phyloP scores from a whole-genome alignment of 202 grass and related monocot species.

The Digitaria exilis region DNA sequence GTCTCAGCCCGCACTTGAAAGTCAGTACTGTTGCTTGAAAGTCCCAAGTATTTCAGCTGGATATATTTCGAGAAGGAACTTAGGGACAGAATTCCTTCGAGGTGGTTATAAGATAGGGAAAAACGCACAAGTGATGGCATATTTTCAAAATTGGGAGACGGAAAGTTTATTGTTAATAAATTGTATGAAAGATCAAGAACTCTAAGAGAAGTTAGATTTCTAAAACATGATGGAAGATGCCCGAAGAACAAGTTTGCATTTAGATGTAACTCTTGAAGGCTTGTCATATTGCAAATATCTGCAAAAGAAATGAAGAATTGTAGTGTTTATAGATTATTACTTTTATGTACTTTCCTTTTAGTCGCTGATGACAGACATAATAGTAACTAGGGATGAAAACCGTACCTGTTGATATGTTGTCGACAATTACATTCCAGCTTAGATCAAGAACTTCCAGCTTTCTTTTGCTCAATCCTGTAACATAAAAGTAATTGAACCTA shows the following conservation, averaged over 20 bases:
- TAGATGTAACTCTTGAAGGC: slow-evolving; percentile 30
- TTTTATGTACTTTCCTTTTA: neutral
- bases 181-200: slow-evolving; percentile 1
- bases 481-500: neutral
- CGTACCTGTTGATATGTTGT: neutral
- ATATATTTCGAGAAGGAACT: slow-evolving; percentile 10
- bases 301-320: neutral
- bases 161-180: too few relatives aligned
- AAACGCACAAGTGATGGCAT: neutral
- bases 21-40: neutral
- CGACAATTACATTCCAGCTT: neutral
- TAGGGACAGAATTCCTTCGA: slow-evolving; percentile 13
- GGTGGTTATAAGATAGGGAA: neutral
- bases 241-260: neutral
- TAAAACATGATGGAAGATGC: slow-evolving; percentile 18
- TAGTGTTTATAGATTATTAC: neutral
- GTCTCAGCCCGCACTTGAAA: slow-evolving; percentile 28
- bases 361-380: too few relatives aligned
- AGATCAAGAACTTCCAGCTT: neutral
- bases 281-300: slow-evolving; percentile 33
- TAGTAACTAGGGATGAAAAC: too few relatives aligned
- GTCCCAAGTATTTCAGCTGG: slow-evolving; percentile 6
- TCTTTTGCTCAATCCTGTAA: slow-evolving; percentile 2
- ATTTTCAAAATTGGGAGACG: neutral
- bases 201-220: slow-evolving; percentile 21